Conservation (phyloP, 2,329 filamentous ascomycete species). For the Ophiostoma sp. region DNA sequence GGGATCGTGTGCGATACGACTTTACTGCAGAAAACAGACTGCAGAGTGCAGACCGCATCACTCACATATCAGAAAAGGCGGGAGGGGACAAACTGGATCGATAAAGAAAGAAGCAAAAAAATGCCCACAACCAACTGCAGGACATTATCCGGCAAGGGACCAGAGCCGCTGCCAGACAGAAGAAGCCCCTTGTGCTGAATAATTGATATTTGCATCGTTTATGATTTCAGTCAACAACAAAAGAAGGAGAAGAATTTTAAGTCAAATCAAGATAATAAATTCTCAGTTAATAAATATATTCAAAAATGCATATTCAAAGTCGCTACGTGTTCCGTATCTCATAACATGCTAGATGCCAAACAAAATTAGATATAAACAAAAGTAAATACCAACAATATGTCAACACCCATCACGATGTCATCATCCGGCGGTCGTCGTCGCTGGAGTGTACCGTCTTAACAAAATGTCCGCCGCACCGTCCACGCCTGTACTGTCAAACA, state of each 20-base stretch:
- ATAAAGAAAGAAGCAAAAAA: not conserved
- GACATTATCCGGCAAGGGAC: not conserved
- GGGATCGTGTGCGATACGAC: not conserved
- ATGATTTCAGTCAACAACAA: too few relatives aligned
- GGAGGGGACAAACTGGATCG: not conserved
- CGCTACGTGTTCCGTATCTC: too few relatives aligned
- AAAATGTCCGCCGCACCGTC: slow-evolving; percentile 29
- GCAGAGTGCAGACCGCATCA: not conserved
- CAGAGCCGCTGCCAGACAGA: not conserved
- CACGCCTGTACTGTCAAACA: slow-evolving; percentile 27
- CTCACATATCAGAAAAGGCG: not conserved
- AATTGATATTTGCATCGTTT: too few relatives aligned
- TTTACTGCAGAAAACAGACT: not conserved
- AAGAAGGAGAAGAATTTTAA: too few relatives aligned
- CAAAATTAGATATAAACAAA: too few relatives aligned
- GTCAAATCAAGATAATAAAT: too few relatives aligned
- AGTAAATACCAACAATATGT: not conserved
- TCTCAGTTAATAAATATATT: too few relatives aligned
- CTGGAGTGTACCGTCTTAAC: slow-evolving; percentile 24
- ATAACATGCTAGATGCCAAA: not conserved
- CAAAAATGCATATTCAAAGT: too few relatives aligned
- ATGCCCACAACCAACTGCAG: not conserved
- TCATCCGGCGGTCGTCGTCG: not conserved
- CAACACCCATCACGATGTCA: not conserved
- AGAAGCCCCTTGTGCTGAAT: not conserved